Conservation (phyloP, 2,329 filamentous ascomycete species). For the Lecanoromycetidae sp. region DNA sequence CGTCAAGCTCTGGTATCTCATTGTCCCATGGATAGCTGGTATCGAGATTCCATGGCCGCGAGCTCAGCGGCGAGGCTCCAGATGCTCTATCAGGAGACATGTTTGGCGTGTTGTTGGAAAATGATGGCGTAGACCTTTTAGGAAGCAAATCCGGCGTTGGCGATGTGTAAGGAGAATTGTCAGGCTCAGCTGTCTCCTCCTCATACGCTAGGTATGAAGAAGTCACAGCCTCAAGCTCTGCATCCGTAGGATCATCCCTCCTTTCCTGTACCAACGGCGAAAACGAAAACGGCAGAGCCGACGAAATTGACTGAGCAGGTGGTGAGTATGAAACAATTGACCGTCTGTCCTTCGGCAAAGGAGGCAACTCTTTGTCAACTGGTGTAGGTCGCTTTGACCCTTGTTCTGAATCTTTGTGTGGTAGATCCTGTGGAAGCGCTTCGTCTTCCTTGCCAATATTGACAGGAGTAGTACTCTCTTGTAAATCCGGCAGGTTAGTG, state of each 20-base stretch:
- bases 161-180: not conserved
- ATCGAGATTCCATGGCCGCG: conserved; percentile 19
- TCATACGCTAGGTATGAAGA: conserved; percentile 22
- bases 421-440: not conserved
- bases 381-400: not conserved
- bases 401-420: not conserved
- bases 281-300: conserved; percentile 11
- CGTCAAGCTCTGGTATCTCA: conserved; percentile 13
- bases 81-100: not conserved
- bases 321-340: conserved; percentile 5
- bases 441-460: not conserved
- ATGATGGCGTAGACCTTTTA: no score
- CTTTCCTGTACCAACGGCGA: conserved; percentile 9
- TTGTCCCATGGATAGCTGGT: conserved; percentile 19
- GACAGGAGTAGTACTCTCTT: not conserved
- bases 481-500: not conserved
- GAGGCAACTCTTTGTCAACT: conserved; percentile 2
- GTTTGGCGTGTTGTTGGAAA: no score
- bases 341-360: conserved; percentile 14
- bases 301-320: not conserved
- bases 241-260: not conserved
- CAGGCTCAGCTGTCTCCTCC: not conserved
- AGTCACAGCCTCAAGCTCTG: conserved; percentile 5
- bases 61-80: conserved; percentile 9
- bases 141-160: no score